Base-by-base conservation (phyloP, 2,329 filamentous ascomycete genomes). In the Fonsecaea pedrosoi region DNA sequence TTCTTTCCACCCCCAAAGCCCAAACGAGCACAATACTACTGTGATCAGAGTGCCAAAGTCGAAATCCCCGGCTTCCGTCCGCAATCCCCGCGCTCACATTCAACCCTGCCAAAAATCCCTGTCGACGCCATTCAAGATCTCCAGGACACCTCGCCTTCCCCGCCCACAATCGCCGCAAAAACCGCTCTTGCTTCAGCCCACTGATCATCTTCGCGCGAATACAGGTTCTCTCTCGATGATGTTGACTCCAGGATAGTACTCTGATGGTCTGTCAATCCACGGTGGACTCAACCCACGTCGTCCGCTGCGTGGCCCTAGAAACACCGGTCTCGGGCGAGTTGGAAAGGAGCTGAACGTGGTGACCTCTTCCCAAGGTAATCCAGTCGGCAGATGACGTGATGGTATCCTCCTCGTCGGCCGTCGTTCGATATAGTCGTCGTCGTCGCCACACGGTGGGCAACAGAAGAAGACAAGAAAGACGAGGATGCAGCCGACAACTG, bases 181-280 rank as follows among this genome's bases (percentile, higher is more conserved):
- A 1, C 35, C 30, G 35, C 54, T 30, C 30, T 35, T 12, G 13
- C 35, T 55, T 9, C 54, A 35, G 13, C 30, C 32, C n/a, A 9
- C 8, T 32, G 30, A 18, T 38, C 45, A 32, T 15, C 37, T 54
- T 12, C 53, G 48, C 35, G n/a, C 32, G 54, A 54, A 69, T n/a
- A 69, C 9, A 13, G 63, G 66, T 30, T 64, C 55, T 35, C 66
- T 63, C 53, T 69, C 66, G 18, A 69, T 57, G 42, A 69, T 69
- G 45, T 62, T 63, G n/a, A 57, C 35, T 37, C 54, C 61, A 32
- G 54, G 54, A 53, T 64, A 64, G n/a, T 64, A 54, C 25, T 4
- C 7, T 38, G 35, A 9, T n/a, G 45, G 32, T 48, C 53, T 45
- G 25, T 50, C 60, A 10, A 15, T 3, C 48, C 50, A 21, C 1